Conservation (phyloP, 2,329 filamentous ascomycete species). For the Scytalidium sp. region DNA sequence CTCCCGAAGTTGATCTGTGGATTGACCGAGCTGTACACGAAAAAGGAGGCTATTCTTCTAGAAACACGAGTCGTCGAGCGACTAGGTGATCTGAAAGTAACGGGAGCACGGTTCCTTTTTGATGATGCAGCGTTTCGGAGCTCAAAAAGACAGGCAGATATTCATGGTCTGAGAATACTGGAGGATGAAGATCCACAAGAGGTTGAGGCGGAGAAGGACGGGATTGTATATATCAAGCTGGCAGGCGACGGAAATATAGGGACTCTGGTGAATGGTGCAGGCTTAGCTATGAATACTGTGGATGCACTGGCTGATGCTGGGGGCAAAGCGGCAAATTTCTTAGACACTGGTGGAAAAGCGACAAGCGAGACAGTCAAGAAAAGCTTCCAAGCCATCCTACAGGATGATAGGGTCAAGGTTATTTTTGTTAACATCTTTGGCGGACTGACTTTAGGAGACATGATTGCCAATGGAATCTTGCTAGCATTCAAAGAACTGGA, state of each 20-base stretch:
- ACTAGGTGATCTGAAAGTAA: slow-evolving; percentile 42
- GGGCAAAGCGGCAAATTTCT: slow-evolving; percentile 74
- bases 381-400: slow-evolving; percentile 70
- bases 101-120: slow-evolving; percentile 58
- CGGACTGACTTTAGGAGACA: slow-evolving; percentile 61
- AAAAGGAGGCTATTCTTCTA: slow-evolving; percentile 64
- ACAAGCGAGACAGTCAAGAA: slow-evolving; percentile 77
- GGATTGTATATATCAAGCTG: slow-evolving; percentile 76
- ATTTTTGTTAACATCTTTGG: slow-evolving; percentile 73
- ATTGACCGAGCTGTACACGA: slow-evolving; percentile 57
- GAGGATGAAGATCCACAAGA: slow-evolving; percentile 52
- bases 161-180: slow-evolving; percentile 55
- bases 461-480: slow-evolving; percentile 76
- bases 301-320: slow-evolving; percentile 70
- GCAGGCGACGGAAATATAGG: slow-evolving; percentile 62
- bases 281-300: slow-evolving; percentile 87
- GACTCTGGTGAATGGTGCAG: slow-evolving; percentile 85
- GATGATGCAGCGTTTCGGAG: slow-evolving; percentile 68
- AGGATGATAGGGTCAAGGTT: slow-evolving; percentile 68
- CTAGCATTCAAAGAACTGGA: slow-evolving; percentile 68
- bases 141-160: slow-evolving; percentile 55
- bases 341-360: slow-evolving; percentile 87
- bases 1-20: slow-evolving; percentile 47
- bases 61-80: slow-evolving; percentile 45
- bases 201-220: slow-evolving; percentile 61